Conservation (phyloP, 179 eudicot species). For the Heliamphora pulchella region DNA sequence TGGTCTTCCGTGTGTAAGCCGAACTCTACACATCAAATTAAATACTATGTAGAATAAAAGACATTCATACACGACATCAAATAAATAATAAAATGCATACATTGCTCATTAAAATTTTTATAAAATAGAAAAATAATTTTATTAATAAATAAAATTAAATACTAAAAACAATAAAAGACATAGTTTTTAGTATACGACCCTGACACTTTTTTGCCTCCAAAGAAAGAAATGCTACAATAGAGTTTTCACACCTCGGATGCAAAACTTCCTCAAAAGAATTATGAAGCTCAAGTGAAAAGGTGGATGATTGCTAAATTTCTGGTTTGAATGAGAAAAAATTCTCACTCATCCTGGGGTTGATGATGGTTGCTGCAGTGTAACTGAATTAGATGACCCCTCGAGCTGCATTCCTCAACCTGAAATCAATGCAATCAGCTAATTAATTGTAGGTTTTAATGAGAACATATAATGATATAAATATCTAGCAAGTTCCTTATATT, state of each 20-base stretch:
- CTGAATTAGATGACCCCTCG: slow-evolving; percentile 55
- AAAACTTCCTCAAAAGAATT: background rate
- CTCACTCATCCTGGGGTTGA: background rate
- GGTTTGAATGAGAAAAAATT: background rate
- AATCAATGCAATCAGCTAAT: slow-evolving; percentile 1
- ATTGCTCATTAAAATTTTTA: too few relatives aligned
- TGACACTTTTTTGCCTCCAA: background rate
- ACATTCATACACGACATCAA: too few relatives aligned
- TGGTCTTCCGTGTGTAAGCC: too few relatives aligned
- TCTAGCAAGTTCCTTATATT: background rate
- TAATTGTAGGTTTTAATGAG: too few relatives aligned
- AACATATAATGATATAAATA: background rate
- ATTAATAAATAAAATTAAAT: too few relatives aligned
- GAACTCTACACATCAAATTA: too few relatives aligned
- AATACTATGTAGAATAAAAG: too few relatives aligned
- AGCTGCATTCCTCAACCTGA: slow-evolving; percentile 59
- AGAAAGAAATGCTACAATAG: background rate
- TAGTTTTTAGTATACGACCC: background rate
- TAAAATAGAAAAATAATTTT: too few relatives aligned
- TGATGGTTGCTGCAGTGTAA: slow-evolving; percentile 21
- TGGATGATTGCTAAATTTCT: background rate
- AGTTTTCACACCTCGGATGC: background rate
- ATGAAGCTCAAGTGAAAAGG: background rate
- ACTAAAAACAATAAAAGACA: too few relatives aligned
- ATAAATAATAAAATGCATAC: too few relatives aligned